Base-by-base conservation (phyloP, 2,329 filamentous ascomycete genomes). In the Annulohypoxylon truncatum region DNA sequence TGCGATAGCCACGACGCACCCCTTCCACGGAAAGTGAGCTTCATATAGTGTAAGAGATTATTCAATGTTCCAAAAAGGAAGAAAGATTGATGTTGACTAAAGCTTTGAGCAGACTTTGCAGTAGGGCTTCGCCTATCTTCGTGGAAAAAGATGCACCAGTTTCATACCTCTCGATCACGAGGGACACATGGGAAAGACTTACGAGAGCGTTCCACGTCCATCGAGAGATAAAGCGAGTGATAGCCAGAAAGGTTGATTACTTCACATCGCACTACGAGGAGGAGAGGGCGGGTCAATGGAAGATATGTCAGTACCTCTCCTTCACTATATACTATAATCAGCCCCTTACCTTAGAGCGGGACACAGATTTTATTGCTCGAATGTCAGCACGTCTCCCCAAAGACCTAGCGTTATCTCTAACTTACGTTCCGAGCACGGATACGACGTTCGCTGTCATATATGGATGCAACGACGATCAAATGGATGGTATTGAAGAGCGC, bases 401-500 rank as follows among this genome's bases (percentile, higher is more conserved):
- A 18, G 72, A 73, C 40, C 5, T 73, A 6, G 68, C 67, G 4
- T 24, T 74, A 8, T 72, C 70, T 2, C 55, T 71, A 8, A 72
- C 71, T 8, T 74, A 68, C 22, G 13, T 44, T 2, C 71, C 71
- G 2, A 42, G 53, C 9, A 70, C 47, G 1, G 31, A 61, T 6
- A 64, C 57, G 2, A 71, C 63, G 4, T 58, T 66, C 28, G 68
- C 65, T 5, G 57, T 73, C 13, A 31, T 72, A 13, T 74, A 68
- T 22, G 70, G 72, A n/a, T 74, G 72, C 28, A 59, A 68, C 50
- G 40, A 61, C 2, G 1, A 44, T 4, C 65, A 64, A 3, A 58
- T 55, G 29, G 26, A 48, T 5, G 28, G 64, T 1, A 62, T 72
- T 9, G 67, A 61, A 10, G 55, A 29, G 5, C 71, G 64, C 9